phyloP scores from a whole-genome alignment of 2,329 filamentous ascomycete species.

The Fusarium sp. region DNA sequence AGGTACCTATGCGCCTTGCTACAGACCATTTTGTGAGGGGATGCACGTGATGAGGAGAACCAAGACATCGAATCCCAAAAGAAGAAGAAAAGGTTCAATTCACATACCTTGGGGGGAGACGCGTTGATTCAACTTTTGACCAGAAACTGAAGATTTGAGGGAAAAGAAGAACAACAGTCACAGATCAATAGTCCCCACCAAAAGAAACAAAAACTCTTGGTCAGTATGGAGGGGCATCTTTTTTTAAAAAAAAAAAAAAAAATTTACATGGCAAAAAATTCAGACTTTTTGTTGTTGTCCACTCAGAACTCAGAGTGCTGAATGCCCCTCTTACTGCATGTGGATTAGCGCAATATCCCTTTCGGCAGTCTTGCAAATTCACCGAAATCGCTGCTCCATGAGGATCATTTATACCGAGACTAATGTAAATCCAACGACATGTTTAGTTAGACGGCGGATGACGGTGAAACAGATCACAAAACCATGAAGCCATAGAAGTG shows the following conservation, averaged over 20 bases:
- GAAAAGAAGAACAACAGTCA: conserved; percentile 25
- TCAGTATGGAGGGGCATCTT: conserved; percentile 40
- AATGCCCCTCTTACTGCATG: conserved; percentile 48
- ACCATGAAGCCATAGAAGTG: background rate
- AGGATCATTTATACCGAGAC: background rate
- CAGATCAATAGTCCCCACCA: conserved; percentile 29
- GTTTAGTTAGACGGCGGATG: background rate
- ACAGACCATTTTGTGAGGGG: conserved; percentile 16
- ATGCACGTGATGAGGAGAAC: conserved; percentile 22
- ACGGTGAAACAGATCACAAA: background rate
- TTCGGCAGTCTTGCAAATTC: background rate
- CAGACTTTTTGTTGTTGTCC: conserved; percentile 36
- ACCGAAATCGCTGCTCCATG: conserved; percentile 1
- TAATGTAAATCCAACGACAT: background rate
- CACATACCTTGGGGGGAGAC: conserved; percentile 23
- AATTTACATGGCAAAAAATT: conserved; percentile 35
- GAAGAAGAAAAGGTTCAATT: background rate
- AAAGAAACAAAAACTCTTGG: conserved; percentile 28
- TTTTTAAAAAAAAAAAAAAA: conserved; percentile 29
- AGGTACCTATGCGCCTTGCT: conserved; percentile 25
- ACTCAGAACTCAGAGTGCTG: conserved; percentile 23
- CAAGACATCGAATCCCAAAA: conserved; percentile 1
- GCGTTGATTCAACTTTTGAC: conserved; percentile 22
- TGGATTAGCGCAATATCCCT: conserved; percentile 39
- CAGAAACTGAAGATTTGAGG: conserved; percentile 22